Base-by-base conservation (phyloP, 257 asterid genomes). In the Verbena officinalis region DNA sequence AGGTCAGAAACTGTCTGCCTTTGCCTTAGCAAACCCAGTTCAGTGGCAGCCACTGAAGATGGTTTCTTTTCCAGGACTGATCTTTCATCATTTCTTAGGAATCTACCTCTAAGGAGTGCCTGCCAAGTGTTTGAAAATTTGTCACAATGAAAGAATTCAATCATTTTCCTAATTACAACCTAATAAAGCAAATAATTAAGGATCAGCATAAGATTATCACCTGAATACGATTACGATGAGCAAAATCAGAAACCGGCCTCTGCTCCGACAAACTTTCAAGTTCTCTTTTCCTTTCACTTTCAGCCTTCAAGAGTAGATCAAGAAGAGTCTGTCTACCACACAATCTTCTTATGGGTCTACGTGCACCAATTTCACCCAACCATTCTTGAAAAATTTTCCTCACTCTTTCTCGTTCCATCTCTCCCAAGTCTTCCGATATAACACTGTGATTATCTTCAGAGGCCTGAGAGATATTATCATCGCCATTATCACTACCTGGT, bases 191-290 rank as follows among this genome's bases (percentile, higher is more conserved):
- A n/a, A 2, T 34, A 57, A 11, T 53, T 36, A 12, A 64, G 48
- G 20, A 59, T 21, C n/a, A n/a, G n/a, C n/a, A n/a, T n/a, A n/a
- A 48, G 24, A 59, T 38, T n/a, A 30, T 65, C 61, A 90, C 99
- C 95, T 94, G 97, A 70, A 94, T 90, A 24, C 99, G 97, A 75
- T 78, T 86, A 55, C 99, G 95, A 70, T 87, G 90, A 53, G 87
- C 84, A 67, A 94, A 94, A 46, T 65, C 84, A 10, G 97, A 83
- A 36, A 94, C 99, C 7, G 81, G 92, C 69, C 76, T 79, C 59
- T 65, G 66, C 75, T 83, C 95, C 33, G 70, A 61, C 69, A 94
- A 70, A 57, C 72, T 77, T 44, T 67, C 72, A 70, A 94, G 89
- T 74, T 94, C 99, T 23, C 27, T 77, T 70, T 78, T 76, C 76